Evolutionary conservation across 495 filamentous ascomycete species (phyloP).

Genomic region (Aspergillus campestris): DNA sequence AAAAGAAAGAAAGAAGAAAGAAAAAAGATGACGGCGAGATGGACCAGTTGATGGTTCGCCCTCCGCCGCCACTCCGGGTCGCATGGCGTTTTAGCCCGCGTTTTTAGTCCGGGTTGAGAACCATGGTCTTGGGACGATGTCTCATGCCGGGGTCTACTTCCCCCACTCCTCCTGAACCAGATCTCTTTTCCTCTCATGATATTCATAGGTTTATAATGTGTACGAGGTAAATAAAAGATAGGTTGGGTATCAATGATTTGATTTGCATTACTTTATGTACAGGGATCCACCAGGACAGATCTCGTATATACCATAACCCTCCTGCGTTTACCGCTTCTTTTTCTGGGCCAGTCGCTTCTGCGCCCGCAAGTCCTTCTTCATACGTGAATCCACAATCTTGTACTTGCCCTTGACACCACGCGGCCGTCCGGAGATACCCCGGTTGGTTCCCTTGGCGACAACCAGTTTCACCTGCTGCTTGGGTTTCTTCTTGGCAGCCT

Average conservation of each 20-base stretch:
- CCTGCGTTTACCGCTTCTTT: conserved; percentile 29
- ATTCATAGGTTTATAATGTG: too few relatives aligned
- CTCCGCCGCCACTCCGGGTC: conserved; percentile 8
- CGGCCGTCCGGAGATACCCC: conserved; percentile 69
- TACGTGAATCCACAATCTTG: conserved; percentile 93
- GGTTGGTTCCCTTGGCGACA: conserved; percentile 77
- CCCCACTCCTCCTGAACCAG: too few relatives aligned
- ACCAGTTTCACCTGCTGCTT: conserved; percentile 80
- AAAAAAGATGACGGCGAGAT: conserved; percentile 4
- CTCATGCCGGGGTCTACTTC: too few relatives aligned
- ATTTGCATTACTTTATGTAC: not conserved
- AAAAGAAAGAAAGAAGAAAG: conserved; percentile 9
- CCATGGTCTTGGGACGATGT: too few relatives aligned
- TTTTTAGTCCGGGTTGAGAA: too few relatives aligned
- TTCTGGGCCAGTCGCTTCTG: conserved; percentile 75
- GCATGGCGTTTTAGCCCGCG: not conserved
- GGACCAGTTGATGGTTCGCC: not conserved
- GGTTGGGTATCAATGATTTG: conserved; percentile 7
- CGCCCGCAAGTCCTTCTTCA: conserved; percentile 97
- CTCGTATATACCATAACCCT: too few relatives aligned
- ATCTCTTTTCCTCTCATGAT: too few relatives aligned
- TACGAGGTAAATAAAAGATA: too few relatives aligned
- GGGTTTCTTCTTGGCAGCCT: conserved; percentile 78
- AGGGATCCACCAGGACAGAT: too few relatives aligned
- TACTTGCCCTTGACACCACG: conserved; percentile 92